Evolutionary conservation across 768 basidiomycete genomes (phyloP), one percentile per base, ranked within the genome.

Genomic region (Agaricus blazei): DNA sequence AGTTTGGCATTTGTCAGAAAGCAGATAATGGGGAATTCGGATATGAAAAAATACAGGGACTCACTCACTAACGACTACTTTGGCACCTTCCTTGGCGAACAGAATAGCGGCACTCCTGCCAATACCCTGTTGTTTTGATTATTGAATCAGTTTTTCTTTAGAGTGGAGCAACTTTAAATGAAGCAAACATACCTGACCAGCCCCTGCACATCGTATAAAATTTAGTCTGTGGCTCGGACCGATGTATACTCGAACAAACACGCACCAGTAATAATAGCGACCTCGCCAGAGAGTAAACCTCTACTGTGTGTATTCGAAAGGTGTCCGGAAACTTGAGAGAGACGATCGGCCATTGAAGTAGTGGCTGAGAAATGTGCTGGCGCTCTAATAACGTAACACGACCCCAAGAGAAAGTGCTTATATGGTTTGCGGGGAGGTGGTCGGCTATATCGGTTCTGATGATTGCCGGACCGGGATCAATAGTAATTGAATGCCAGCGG

Each of bases 71-170:
- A 87, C 85, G 60, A 93, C 89, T 49, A 93, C 84, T 65, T 88
- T 93, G 14, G 91, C 90, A 15, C 91, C 91, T 65, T 93, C 91
- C 59, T 83, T 84, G 4, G 90, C 87, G 62, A 91, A 93, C 41
- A 90, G 75, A 31, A 92, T 70, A 1, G 91, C 91, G 38, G 80
- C 76, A 29, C 85, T 82, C 45, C 79, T 79, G 3, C 91, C 91
- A 56, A 93, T 93, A 59, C 90, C 91, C 84, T 93, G 61, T 12
- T 26, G 19, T 19, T 19, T 19, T 19, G 19, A 19, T 27, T 28
- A 14, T 54, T 26, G 37, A 27, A 48, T 66, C 58, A 41, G 51
- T 43, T 23, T 29, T 11, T 38, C 26, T 9, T 34, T 7, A 9
- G 34, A 8, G 24, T 31, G 42, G 37, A 36, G 45, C 14, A 9